Conservation (phyloP, 2,329 filamentous ascomycete species). For the Monilinia fructigena region DNA sequence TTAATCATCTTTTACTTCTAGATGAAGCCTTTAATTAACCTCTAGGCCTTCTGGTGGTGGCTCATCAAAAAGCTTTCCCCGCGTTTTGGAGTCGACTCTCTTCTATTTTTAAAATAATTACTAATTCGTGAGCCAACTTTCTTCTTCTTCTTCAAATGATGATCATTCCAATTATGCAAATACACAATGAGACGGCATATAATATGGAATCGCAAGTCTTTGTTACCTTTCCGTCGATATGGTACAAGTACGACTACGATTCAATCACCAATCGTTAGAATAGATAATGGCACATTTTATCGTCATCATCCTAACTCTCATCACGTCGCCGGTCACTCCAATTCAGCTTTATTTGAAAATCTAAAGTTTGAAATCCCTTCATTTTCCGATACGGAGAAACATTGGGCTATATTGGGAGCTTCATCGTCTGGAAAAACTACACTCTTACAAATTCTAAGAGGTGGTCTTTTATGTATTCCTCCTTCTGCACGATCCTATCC, state of each 20-base stretch:
- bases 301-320: conserved; percentile 64
- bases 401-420: conserved; percentile 84
- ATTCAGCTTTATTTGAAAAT: conserved; percentile 71
- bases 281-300: conserved; percentile 81
- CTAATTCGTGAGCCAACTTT: background rate
- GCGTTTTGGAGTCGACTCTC: conserved; percentile 8
- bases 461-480: conserved; percentile 72
- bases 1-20: no score
- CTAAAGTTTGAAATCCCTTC: conserved; percentile 70
- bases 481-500: conserved; percentile 76
- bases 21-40: no score
- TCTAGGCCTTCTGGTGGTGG: background rate
- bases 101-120: background rate
- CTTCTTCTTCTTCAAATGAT: background rate
- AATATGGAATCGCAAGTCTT: conserved; percentile 17
- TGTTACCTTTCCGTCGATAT: conserved; percentile 28
- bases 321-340: conserved; percentile 45
- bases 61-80: conserved; percentile 16
- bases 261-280: conserved; percentile 63
- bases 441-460: conserved; percentile 75
- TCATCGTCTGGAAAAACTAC: conserved; percentile 78
- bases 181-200: conserved; percentile 28
- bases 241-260: conserved; percentile 24
- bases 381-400: conserved; percentile 49
- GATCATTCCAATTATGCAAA: background rate